These are phyloP conservation scores for Epichloe amarillans DNA, from an alignment of 2,329 filamentous ascomycete genomes.

Conservation along the genomic window DNA sequence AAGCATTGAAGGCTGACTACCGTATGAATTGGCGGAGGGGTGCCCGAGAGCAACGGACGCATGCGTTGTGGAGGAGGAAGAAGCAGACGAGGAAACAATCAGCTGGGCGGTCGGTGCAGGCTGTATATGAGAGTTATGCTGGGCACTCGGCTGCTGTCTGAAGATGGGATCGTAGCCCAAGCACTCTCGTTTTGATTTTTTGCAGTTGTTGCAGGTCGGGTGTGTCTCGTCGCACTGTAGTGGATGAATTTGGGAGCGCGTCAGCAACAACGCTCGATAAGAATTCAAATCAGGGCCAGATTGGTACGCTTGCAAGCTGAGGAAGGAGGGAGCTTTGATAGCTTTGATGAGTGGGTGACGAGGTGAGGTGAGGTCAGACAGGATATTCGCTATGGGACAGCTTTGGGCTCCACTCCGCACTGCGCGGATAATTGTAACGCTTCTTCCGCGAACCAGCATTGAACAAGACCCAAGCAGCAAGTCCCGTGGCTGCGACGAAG, in stretches of 20 bases:
- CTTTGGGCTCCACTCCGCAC: constrained; percentile 1
- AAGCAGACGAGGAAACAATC: constrained; percentile 20
- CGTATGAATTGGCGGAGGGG: constrained; percentile 27
- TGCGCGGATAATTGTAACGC: constrained; percentile 2
- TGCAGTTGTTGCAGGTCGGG: constrained; percentile 81
- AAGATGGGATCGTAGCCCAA: constrained; percentile 80
- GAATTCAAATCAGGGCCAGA: not conserved
- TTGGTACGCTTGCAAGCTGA: not conserved
- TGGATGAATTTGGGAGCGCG: not conserved
- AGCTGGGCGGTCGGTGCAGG: constrained; percentile 19
- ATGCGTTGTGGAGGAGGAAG: constrained; percentile 10
- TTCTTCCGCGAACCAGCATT: not conserved
- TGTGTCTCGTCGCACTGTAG: constrained; percentile 86
- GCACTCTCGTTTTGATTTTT: constrained; percentile 82
- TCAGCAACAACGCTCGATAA: constrained; percentile 5
- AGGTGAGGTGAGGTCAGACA: not conserved
- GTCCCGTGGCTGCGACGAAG: no score
- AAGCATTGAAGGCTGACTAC: constrained; percentile 30
- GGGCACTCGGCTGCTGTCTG: constrained; percentile 59
- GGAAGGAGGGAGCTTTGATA: not conserved
- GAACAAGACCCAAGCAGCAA: no score
- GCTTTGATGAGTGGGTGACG: not conserved
- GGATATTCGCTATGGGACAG: not conserved
- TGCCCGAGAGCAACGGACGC: constrained; percentile 13
- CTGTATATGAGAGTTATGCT: constrained; percentile 47